These are phyloP conservation scores for Monosporozyma servazzii DNA, from an alignment of 805 yeast species.

Conservation along the genomic window DNA sequence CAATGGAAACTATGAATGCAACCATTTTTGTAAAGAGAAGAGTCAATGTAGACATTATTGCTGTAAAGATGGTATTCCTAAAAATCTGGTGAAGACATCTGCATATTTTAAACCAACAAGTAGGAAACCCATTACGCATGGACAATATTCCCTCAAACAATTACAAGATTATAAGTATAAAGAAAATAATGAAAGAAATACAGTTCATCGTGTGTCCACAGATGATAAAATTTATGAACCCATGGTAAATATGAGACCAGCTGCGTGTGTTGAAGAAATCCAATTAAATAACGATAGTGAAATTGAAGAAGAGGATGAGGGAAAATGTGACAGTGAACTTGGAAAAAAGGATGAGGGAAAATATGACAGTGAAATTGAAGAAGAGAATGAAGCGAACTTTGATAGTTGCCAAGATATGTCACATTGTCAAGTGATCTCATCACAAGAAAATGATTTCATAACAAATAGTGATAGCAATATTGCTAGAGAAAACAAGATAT, in stretches of 20 bases:
- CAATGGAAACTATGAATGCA: conserved; percentile 33
- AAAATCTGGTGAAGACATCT: conserved; percentile 1
- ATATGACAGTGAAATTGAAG: neutral
- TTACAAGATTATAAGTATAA: neutral
- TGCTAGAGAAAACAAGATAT: neutral
- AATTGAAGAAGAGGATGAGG: neutral
- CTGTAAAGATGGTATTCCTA: conserved; percentile 38
- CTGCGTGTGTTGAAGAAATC: neutral
- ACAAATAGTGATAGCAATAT: neutral
- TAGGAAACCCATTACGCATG: neutral
- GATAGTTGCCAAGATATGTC: neutral
- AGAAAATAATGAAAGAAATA: neutral
- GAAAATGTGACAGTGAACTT: too few species aligned
- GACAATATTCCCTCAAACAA: neutral
- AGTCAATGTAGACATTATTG: conserved; percentile 39
- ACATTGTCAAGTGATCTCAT: neutral
- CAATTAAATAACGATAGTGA: neutral
- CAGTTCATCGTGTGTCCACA: neutral
- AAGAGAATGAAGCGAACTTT: neutral
- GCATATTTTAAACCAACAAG: neutral
- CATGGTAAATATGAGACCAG: neutral
- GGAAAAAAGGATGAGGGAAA: too few species aligned
- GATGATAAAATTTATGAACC: neutral
- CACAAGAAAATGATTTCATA: neutral
- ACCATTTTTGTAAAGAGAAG: conserved; percentile 35